Conservation (phyloP, 2,329 filamentous ascomycete genomes). For the Akanthomyces uredinophilus region DNA sequence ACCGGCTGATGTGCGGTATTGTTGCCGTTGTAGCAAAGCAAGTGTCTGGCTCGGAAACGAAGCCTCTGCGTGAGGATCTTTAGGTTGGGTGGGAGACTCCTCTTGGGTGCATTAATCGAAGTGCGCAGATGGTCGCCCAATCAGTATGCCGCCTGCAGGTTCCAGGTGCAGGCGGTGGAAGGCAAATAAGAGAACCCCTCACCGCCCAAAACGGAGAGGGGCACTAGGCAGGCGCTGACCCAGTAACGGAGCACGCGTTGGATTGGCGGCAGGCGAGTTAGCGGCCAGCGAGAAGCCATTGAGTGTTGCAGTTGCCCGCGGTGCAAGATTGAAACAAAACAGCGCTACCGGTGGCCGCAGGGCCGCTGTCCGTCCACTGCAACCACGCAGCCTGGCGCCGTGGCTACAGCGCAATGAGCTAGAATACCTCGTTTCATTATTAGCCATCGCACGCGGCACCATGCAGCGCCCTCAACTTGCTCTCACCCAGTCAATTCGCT, state of each 20-base stretch:
- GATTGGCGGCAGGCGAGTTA: neutral
- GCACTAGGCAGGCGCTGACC: neutral
- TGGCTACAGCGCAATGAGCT: neutral
- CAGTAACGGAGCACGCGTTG: constrained; percentile 2
- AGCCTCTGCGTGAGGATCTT: neutral
- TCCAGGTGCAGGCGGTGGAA: constrained; percentile 5
- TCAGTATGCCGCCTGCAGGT: constrained; percentile 9
- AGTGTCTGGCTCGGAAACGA: neutral
- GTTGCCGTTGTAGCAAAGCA: neutral
- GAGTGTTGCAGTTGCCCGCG: neutral
- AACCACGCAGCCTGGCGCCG: neutral
- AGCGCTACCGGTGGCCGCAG: no score
- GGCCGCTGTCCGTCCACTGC: neutral
- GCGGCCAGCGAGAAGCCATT: no score
- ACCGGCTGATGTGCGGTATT: neutral
- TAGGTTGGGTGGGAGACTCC: constrained; percentile 4
- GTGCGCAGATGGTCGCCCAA: constrained; percentile 4
- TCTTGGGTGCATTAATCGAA: constrained; percentile 6
- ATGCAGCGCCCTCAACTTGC: no score
- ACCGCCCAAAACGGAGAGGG: constrained; percentile 13
- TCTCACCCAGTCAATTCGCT: neutral
- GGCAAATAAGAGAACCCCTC: constrained; percentile 14
- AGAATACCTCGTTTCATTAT: neutral
- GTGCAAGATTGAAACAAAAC: neutral
- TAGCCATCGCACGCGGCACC: neutral